phyloP scores from a whole-genome alignment of 306 rosid species.

The Prunus mongolica region DNA sequence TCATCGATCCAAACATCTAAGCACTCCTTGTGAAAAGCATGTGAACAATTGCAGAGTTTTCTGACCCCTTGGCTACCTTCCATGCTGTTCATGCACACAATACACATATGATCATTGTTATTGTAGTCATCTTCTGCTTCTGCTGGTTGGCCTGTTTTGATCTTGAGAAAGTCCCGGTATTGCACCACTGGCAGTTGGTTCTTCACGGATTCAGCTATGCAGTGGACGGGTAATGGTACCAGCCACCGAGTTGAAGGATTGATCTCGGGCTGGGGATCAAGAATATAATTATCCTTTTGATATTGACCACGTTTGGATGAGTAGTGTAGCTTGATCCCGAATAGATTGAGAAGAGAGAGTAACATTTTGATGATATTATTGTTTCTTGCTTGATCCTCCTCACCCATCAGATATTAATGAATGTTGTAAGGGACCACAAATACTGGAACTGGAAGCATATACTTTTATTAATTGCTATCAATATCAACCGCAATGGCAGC shows the following conservation, averaged over 20 bases:
- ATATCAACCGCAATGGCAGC: too few species aligned
- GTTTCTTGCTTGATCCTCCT: background rate
- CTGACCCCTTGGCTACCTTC: constrained; percentile 14
- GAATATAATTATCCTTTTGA: background rate
- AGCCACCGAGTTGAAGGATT: background rate
- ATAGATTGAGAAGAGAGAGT: background rate
- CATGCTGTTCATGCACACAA: constrained; percentile 22
- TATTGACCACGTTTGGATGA: background rate
- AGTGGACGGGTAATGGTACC: background rate
- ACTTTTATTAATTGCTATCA: too few species aligned
- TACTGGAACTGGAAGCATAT: too few species aligned
- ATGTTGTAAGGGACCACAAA: too few species aligned
- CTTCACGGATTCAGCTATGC: too few species aligned
- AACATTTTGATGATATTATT: background rate
- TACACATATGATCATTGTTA: background rate
- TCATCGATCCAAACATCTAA: constrained; percentile 31
- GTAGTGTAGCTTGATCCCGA: background rate
- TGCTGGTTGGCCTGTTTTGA: background rate
- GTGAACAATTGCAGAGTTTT: constrained; percentile 21
- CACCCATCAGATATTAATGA: background rate
- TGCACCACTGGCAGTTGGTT: too few species aligned
- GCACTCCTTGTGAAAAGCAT: constrained; percentile 32
- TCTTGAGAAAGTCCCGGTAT: too few species aligned
- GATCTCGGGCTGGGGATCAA: too few species aligned
- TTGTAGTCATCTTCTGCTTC: background rate